Percentiles rank a stretch among this genome's conserved stretches.
Conservation (phyloP, 768 basidiomycete species). For the Russula dissimulans region DNA sequence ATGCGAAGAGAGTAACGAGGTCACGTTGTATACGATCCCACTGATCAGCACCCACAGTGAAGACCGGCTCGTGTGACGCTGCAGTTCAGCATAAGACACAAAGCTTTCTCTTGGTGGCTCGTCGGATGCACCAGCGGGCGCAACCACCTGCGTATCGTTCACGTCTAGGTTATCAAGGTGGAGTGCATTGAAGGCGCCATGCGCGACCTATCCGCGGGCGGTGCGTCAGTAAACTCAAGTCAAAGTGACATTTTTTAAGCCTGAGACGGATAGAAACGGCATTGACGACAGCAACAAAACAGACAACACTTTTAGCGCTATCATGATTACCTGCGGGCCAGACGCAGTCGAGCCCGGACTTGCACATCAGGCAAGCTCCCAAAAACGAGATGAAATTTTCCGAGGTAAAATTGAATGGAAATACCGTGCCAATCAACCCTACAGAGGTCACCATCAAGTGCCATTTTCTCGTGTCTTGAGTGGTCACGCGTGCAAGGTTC, state of each 20-base stretch:
- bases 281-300: background rate
- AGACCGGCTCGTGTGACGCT: conserved; percentile 8
- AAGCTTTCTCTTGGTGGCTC: background rate
- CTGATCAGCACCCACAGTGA: conserved; percentile 4
- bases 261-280: background rate
- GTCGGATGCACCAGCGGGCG: background rate
- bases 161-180: conserved; percentile 12
- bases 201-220: background rate
- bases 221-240: background rate
- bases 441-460: background rate
- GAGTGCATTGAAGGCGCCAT: background rate
- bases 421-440: conserved; percentile 6
- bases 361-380: background rate
- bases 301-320: background rate
- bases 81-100: conserved; percentile 11
- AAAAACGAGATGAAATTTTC: background rate
- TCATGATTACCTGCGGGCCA: background rate
- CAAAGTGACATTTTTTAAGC: background rate
- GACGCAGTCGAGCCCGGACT: background rate
- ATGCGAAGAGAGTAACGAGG: conserved; percentile 16
- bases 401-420: background rate
- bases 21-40: conserved; percentile 17
- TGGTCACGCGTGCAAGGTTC: background rate
- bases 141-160: background rate
- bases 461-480: background rate